These are phyloP conservation scores for Albophoma yamanashiensis DNA, from an alignment of 2,329 filamentous ascomycete species.

Conservation along the genomic window DNA sequence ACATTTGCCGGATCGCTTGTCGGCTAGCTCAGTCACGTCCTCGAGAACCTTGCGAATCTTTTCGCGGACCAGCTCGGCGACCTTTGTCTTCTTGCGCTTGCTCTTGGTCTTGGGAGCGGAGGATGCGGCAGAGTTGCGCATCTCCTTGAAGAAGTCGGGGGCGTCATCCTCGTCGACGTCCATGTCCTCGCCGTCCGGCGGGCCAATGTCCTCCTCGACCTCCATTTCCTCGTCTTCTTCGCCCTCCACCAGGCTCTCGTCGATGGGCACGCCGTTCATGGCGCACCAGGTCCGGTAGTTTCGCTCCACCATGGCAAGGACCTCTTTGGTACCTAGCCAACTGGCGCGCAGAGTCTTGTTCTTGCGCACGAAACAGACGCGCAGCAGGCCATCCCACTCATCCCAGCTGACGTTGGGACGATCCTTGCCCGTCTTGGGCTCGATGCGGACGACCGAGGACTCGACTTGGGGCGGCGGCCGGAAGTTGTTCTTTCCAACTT, in stretches of 20 bases:
- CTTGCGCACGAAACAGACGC: conserved; percentile 63
- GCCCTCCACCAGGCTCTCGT: conserved; percentile 49
- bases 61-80: conserved; percentile 69
- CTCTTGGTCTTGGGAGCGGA: conserved; percentile 47
- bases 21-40: conserved; percentile 66
- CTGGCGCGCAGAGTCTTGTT: conserved; percentile 81
- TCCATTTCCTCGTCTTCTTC: conserved; percentile 29
- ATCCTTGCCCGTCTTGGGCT: conserved; percentile 68
- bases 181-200: conserved; percentile 33
- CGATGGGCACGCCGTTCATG: conserved; percentile 68
- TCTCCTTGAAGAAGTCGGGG: conserved; percentile 76
- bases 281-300: conserved; percentile 91
- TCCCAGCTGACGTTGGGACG: conserved; percentile 84
- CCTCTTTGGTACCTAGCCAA: conserved; percentile 70
- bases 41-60: conserved; percentile 83
- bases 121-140: conserved; percentile 26
- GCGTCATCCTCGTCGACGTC: conserved; percentile 58
- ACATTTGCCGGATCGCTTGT: conserved; percentile 74
- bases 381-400: conserved; percentile 85
- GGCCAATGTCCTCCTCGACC: conserved; percentile 28
- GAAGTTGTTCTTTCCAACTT: conserved; percentile 95
- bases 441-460: conserved; percentile 78
- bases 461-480: conserved; percentile 90
- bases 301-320: conserved; percentile 69
- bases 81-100: conserved; percentile 67